Base-by-base conservation (phyloP, 192 early-diverging fungal genomes). In the Backusella sp. region DNA sequence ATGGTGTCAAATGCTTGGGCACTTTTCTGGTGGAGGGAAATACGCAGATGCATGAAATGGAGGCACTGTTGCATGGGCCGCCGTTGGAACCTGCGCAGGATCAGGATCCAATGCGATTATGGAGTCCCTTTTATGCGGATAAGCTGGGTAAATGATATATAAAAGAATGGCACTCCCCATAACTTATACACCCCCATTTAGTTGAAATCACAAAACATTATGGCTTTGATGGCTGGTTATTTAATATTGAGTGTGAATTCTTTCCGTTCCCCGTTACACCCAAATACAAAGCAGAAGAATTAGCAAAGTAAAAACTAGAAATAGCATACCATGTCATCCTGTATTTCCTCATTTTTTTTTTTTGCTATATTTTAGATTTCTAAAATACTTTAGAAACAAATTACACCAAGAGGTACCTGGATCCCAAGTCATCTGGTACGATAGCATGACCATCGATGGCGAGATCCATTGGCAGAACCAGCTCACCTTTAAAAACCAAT, bases 141-240 rank as follows among this genome's bases (percentile, higher is more conserved):
- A 90, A 84, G 30, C 62, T 90, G 36, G 86, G 87, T 32, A 32
- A n/a, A n/a, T n/a, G n/a, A n/a, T n/a, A 28, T 28, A 28, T 28
- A 28, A 28, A 28, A 28, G 0, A 28, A 28, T 1, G 28, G 28
- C 28, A n/a, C 28, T 28, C 28, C 28, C 28, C 28, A 0, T 28
- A 28, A 28, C 28, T 28, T 28, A 28, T 28, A 28, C 28, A 0
- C 28, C 28, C 28, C 28, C 28, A 0, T 28, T 32, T 32, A 82
- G 89, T 92, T 4, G 84, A 84, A 11, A 65, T 92, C 37, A 89
- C 91, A 7, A 72, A 81, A 9, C 86, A 89, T 76, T 92, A 90
- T 76, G 74, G 78, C 46, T 92, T 92, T 84, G 91, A 92, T 79
- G 91, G 91, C 1, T 90, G 86, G 84, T 82, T 92, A 28, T 82